A percentile compares a stretch with the other conserved stretches of the same genome.
Conservation (phyloP, 148 eudicot genomes). For the Amaranthus hypochondriacus region DNA sequence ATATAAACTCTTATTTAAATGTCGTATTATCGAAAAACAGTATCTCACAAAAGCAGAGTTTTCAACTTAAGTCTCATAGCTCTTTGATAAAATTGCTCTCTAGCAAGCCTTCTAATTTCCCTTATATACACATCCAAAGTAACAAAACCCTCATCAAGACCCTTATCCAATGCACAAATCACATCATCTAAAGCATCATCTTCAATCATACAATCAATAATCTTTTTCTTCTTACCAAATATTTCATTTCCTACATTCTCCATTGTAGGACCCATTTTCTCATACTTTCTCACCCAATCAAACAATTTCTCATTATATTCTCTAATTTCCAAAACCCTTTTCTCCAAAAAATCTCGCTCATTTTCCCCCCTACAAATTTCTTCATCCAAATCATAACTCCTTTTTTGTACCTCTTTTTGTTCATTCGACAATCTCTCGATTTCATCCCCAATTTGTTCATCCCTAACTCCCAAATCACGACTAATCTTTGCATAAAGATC, state of each 20-base stretch:
- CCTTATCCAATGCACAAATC: constrained; percentile 44
- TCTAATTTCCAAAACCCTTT: constrained; percentile 21
- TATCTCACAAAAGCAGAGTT: not conserved
- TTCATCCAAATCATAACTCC: constrained; percentile 13
- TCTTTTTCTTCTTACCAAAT: constrained; percentile 25
- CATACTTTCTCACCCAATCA: constrained; percentile 32
- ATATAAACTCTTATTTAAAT: too few species aligned
- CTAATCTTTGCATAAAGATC: constrained; percentile 22
- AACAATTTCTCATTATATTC: constrained; percentile 26
- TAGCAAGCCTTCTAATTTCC: constrained; percentile 37
- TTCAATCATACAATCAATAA: constrained; percentile 26
- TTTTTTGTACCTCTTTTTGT: not conserved
- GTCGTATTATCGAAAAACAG: not conserved
- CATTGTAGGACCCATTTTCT: not conserved
- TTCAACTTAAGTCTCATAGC: constrained; percentile 17
- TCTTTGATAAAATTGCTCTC: constrained; percentile 42
- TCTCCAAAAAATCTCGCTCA: constrained; percentile 25
- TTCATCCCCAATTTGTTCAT: constrained; percentile 18
- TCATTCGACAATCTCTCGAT: constrained; percentile 12
- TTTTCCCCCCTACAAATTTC: constrained; percentile 14
- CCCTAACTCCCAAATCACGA: constrained; percentile 20
- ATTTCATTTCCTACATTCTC: constrained; percentile 10
- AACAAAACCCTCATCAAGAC: constrained; percentile 33
- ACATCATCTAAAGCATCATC: constrained; percentile 45
- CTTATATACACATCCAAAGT: constrained; percentile 34